Conservation (phyloP, 129 eudicot genomes). For the Helianthus annuus region HanXRQr2.0-SUNRISE NC_035440.2:92244899-92245398, state of each 20-base stretch:
- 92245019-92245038: constrained; percentile 26
- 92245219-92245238: neutral
- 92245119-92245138: constrained; percentile 1
- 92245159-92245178: neutral
- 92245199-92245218: neutral
- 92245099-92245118: constrained; percentile 8
- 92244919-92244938: neutral
- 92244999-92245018: constrained; percentile 21
- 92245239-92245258: too few species aligned
- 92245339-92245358: too few species aligned
- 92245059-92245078: neutral
- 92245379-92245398: too few species aligned
- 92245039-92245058: constrained; percentile 24
- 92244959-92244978: constrained; percentile 11
- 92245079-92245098: neutral
- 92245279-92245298: too few species aligned
- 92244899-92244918: constrained; percentile 3
- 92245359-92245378: too few species aligned
- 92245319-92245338: too few species aligned
- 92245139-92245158: neutral
- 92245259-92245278: too few species aligned
- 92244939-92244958: neutral
- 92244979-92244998: constrained; percentile 9
- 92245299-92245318: too few species aligned
- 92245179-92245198: neutral